phyloP scores from a whole-genome alignment of 176 grass and related monocot genomes.

The Thalia dealbata region DNA sequence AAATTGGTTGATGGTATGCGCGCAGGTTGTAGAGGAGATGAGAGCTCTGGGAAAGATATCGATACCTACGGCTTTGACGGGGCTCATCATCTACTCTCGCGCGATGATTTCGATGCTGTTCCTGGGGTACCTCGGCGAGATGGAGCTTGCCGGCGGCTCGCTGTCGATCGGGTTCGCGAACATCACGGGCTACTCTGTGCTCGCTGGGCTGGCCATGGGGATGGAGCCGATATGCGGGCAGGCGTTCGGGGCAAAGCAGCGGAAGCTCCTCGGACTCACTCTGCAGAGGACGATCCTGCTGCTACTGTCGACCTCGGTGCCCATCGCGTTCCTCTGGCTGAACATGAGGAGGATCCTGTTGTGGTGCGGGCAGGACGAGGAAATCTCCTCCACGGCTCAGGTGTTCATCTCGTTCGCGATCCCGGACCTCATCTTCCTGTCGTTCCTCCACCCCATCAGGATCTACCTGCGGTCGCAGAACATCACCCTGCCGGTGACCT shows the following conservation, averaged over 20 bases:
- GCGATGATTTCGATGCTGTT: conserved; percentile 93
- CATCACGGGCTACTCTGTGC: conserved; percentile 94
- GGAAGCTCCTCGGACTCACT: conserved; percentile 61
- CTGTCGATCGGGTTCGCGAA: conserved; percentile 87
- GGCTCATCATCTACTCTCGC: conserved; percentile 75
- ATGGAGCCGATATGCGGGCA: conserved; percentile 99
- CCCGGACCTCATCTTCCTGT: conserved; percentile 61
- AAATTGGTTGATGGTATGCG: not conserved
- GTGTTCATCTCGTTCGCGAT: conserved; percentile 62
- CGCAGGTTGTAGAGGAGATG: conserved; percentile 71
- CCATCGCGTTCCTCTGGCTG: conserved; percentile 57
- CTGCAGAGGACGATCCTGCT: conserved; percentile 88
- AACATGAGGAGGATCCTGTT: conserved; percentile 31
- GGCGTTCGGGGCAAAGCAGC: conserved; percentile 66
- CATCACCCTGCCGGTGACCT: conserved; percentile 76
- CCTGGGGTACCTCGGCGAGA: conserved; percentile 60
- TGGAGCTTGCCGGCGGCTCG: conserved; percentile 72
- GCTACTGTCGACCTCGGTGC: conserved; percentile 48
- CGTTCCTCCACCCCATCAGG: conserved; percentile 75
- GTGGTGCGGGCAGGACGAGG: conserved; percentile 55
- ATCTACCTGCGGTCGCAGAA: conserved; percentile 89
- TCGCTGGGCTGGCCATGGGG: conserved; percentile 73
- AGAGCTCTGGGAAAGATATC: conserved; percentile 67
- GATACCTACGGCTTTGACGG: conserved; percentile 65
- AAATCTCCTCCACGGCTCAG: conserved; percentile 50